Base-by-base conservation (phyloP, 176 grass and related monocot species). In the Rhynchospora pubera region DNA sequence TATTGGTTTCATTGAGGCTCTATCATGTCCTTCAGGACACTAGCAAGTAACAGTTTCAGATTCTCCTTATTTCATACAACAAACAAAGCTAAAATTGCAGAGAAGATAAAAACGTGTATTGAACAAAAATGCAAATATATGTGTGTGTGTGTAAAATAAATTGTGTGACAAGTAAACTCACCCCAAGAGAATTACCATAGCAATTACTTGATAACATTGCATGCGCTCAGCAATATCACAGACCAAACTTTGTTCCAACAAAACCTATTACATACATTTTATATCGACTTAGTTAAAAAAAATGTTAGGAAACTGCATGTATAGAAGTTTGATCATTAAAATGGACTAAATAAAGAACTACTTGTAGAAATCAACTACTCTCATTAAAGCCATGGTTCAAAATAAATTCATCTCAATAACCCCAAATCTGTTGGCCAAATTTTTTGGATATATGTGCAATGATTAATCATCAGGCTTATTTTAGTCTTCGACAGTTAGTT, bases 171-270 rank as follows among this genome's bases (percentile, higher is more conserved):
- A 16, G 80, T 70, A 57, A 73, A 67, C 77, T 87, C 83, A 97
- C 96, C 96, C 96, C 55, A 89, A 44, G 57, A 99, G 84, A 44
- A 95, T 55, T 65, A 99, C 59, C 96, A 95, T 99, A 12, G 84
- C 91, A 58, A 93, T 83, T n/a, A 93, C 96, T 77, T 99, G 88
- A 79, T 99, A 93, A 79, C 90, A 87, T 34, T 86, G 89, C 96
- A 95, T 95, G 47, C 70, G 28, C 50, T 90, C 84, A 60, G 87
- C 85, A 86, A 95, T 85, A 77, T 82, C 85, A 70, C 9, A 76
- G 76, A 39, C 61, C 9, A 78, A 91, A 79, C 71, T 78, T 86
- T 93, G 69, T 65, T 99, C 91, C 24, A 99, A 47, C 6, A 95
- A 62, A 87, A 91, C 91, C 96, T 99, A 48, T 81, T 65, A 81